A percentile compares a stretch with the other conserved stretches of the same genome.
These are phyloP conservation scores for Pythium sp. DNA, from an alignment of 352 stramenopile species.

Conservation along the genomic window DNA sequence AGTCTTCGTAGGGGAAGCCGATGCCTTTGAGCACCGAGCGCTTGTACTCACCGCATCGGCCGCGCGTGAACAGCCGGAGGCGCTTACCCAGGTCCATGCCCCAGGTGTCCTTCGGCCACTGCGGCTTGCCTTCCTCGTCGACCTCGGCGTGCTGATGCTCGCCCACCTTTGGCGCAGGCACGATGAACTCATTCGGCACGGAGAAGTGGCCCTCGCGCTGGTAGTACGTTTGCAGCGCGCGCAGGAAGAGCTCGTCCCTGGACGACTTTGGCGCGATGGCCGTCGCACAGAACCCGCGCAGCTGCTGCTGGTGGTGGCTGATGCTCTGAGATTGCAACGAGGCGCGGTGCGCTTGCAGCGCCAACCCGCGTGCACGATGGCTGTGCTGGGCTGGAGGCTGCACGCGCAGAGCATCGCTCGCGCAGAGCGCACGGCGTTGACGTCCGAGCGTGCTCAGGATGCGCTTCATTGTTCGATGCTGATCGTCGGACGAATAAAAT, in stretches of 20 bases:
- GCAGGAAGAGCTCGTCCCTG: constrained; percentile 53
- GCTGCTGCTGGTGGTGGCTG: constrained; percentile 2
- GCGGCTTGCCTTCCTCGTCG: constrained; percentile 9
- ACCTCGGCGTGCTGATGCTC: constrained; percentile 5
- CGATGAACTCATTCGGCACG: constrained; percentile 56
- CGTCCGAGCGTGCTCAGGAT: constrained; percentile 1
- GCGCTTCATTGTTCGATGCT: constrained; percentile 7
- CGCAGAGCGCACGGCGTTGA: not conserved
- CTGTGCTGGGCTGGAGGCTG: not conserved
- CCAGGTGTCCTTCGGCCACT: constrained; percentile 49
- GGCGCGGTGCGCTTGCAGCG: not conserved
- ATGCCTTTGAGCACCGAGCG: constrained; percentile 50
- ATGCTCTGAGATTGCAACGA: not conserved
- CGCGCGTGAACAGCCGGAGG: constrained; percentile 56
- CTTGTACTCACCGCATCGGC: constrained; percentile 58
- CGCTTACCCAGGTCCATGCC: constrained; percentile 51
- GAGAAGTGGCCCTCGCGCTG: constrained; percentile 66
- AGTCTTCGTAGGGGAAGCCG: constrained; percentile 67
- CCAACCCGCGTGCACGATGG: not conserved
- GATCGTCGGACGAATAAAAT: not conserved
- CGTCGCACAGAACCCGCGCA: not conserved
- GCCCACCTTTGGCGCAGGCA: constrained; percentile 22
- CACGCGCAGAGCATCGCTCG: not conserved
- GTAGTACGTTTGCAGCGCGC: constrained; percentile 47
- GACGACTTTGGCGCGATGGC: constrained; percentile 24